These are phyloP conservation scores for Diaporthe sp. DNA, from an alignment of 2,329 filamentous ascomycete genomes.

Conservation along the genomic window DNA sequence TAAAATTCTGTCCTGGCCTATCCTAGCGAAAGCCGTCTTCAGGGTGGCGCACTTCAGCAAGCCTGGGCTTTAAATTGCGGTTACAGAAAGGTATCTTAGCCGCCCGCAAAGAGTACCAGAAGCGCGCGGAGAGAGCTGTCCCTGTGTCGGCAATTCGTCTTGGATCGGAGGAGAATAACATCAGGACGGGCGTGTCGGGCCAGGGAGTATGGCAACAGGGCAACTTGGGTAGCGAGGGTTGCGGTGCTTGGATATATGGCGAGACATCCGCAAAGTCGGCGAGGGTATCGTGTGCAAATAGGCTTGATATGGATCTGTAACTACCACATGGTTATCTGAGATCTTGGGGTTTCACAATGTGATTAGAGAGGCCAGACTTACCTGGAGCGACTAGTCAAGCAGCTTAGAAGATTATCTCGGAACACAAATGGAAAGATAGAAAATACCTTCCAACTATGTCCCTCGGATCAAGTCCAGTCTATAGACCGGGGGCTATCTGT, in stretches of 20 bases:
- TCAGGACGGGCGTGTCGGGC: neutral
- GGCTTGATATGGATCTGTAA: neutral
- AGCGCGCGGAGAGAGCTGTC: neutral
- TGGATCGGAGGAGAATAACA: neutral
- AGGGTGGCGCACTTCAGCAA: neutral
- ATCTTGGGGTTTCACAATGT: neutral
- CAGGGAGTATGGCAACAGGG: neutral
- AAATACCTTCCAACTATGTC: neutral
- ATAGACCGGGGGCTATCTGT: too few relatives aligned
- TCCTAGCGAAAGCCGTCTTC: too few relatives aligned
- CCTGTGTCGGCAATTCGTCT: neutral
- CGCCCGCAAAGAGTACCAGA: neutral
- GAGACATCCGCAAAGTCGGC: too few relatives aligned
- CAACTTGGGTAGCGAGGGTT: too few relatives aligned
- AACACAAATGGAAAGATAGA: neutral
- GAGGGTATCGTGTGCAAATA: neutral
- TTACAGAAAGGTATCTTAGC: neutral
- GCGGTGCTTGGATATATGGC: neutral
- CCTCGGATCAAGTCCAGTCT: neutral
- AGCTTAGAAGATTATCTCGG: neutral
- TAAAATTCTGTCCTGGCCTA: neutral
- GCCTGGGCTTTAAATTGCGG: too few relatives aligned
- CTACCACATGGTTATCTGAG: accelerated
- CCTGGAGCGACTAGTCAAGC: neutral
- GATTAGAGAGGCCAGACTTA: too few relatives aligned